These are phyloP conservation scores for Exophiala sideris DNA, from an alignment of 2,329 filamentous ascomycete genomes.

Conservation along the genomic window DNA sequence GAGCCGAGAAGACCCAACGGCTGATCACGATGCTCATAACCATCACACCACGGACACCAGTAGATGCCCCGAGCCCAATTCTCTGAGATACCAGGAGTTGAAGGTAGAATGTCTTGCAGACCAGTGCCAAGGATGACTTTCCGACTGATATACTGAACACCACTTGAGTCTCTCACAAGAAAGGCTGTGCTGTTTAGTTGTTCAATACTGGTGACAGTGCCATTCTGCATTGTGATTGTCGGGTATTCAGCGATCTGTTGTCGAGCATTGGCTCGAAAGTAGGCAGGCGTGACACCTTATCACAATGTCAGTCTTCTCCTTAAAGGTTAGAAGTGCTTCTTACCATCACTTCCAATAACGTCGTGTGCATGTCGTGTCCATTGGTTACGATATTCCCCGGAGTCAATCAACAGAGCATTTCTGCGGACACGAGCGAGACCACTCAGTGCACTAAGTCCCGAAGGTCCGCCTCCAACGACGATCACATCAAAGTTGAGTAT, in stretches of 20 bases:
- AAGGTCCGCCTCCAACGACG: slow-evolving; percentile 57
- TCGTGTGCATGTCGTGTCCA: slow-evolving; percentile 60
- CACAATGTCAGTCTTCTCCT: background rate
- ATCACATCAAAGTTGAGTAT: slow-evolving; percentile 51
- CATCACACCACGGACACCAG: slow-evolving; percentile 66
- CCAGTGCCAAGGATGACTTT: slow-evolving; percentile 60
- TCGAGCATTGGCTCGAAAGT: slow-evolving; percentile 54
- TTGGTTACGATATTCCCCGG: slow-evolving; percentile 56
- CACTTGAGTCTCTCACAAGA: slow-evolving; percentile 38
- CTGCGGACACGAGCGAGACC: slow-evolving; percentile 58
- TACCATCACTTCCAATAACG: slow-evolving; percentile 59
- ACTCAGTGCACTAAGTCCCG: slow-evolving; percentile 54
- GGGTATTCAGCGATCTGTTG: slow-evolving; percentile 52
- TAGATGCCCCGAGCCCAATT: slow-evolving; percentile 60
- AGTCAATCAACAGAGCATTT: slow-evolving; percentile 56
- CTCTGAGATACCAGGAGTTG: slow-evolving; percentile 53
- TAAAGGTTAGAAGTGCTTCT: slow-evolving; percentile 1
- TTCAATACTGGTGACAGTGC: slow-evolving; percentile 45
- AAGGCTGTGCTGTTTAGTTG: slow-evolving; percentile 46
- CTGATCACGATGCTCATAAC: slow-evolving; percentile 60
- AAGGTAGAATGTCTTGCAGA: slow-evolving; percentile 53
- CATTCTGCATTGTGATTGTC: slow-evolving; percentile 51
- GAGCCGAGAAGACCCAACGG: slow-evolving; percentile 52
- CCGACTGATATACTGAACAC: slow-evolving; percentile 44
- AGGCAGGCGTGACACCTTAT: slow-evolving; percentile 52